Percentiles rank a stretch among this genome's conserved stretches.
Evolutionary conservation across 257 asterid species (phyloP).

Genomic region (Solanum chaucha): DNA sequence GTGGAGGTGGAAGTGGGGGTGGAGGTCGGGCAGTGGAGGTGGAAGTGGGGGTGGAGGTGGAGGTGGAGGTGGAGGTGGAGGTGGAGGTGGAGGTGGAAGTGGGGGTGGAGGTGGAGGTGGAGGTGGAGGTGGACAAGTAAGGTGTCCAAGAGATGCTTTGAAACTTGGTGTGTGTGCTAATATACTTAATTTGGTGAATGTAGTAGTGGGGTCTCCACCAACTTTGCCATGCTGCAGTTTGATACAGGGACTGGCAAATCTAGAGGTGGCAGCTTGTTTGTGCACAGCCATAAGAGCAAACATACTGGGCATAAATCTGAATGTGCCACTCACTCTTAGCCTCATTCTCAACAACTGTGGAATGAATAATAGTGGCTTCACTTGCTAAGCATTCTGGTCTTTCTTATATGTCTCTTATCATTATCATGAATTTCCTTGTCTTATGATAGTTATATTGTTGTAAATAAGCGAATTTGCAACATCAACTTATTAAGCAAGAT

Average conservation of each 20-base stretch:
- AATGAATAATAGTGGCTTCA: conserved; percentile 6
- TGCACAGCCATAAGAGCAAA: conserved; percentile 23
- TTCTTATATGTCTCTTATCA: neutral
- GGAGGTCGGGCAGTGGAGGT: neutral
- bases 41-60: neutral
- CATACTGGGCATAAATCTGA: conserved; percentile 10
- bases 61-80: neutral
- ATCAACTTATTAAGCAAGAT: neutral
- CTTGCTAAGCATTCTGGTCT: neutral
- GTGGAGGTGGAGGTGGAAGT: too few species aligned
- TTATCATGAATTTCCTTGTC: neutral
- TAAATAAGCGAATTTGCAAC: neutral
- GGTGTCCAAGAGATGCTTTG: too few species aligned
- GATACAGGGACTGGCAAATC: conserved; percentile 11
- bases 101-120: neutral
- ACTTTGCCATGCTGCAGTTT: conserved; percentile 16
- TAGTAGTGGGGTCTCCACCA: conserved; percentile 10
- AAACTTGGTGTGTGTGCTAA: too few species aligned
- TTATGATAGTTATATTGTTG: neutral
- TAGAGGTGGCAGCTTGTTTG: conserved; percentile 20
- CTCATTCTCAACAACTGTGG: conserved; percentile 16
- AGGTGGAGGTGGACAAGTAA: too few species aligned
- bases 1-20: neutral
- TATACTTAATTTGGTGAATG: too few species aligned
- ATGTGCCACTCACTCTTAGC: conserved; percentile 10